Evolutionary conservation across 257 asterid genomes (phyloP), one percentile per base, ranked within the genome.

Genomic region (Ballota nigra): DNA sequence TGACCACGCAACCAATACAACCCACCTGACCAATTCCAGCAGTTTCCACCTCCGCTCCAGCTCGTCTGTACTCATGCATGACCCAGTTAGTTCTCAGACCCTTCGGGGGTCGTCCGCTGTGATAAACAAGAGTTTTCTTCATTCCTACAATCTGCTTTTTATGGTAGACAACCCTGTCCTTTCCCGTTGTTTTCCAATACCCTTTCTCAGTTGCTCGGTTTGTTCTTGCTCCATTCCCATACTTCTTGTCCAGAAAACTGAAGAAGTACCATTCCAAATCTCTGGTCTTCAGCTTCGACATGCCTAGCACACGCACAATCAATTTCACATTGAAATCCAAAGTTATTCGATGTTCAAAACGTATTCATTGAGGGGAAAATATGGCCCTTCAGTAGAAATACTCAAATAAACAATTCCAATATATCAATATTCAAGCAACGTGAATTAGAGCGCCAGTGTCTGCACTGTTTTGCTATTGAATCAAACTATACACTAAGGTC

Each of bases 121-220:
- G 97, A 72, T 85, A 94, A 45, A 94, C 99, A 59, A 94, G 88
- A 15, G 99, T 94, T 78, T 94, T 94, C 89, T 94, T 94, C 95
- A 88, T 89, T 77, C 99, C 99, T 16, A 86, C 95, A 63, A 78
- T 73, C 69, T 75, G 77, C 7, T 79, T 75, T 72, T 49, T 85
- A 43, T 88, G 92, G 68, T 80, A 81, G 28, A 94, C 96, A 73
- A 89, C 82, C 74, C 97, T 81, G 78, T 89, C 97, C 78, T 89
- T 94, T 40, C 99, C 99, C 2, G 99, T 94, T 3, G 97, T 91
- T 83, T 94, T 94, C 97, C 99, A 94, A 71, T 94, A 91, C 51
- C 99, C 99, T 76, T 75, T 81, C 58, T 81, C 90, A 18, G 99
- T 94, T 0, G 99, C 99, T 9, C 99, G 83, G 77, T 94, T 94